Base-by-base conservation (phyloP, 306 rosid genomes). In the Medicago arabica region DNA sequence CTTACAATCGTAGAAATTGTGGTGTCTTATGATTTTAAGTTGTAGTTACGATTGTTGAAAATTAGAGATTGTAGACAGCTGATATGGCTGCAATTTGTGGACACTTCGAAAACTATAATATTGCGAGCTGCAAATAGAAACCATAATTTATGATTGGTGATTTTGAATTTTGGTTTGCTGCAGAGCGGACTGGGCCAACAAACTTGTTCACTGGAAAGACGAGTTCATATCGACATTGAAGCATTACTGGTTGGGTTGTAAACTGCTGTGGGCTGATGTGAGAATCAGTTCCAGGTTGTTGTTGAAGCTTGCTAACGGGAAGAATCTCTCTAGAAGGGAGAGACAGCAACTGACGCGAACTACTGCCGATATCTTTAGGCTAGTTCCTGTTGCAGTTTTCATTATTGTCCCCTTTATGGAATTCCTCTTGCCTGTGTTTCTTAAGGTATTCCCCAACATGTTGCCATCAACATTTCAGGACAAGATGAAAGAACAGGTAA, bases 171-270 rank as follows among this genome's bases (percentile, higher is more conserved):
- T 67, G 76, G 47, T 82, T 80, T 75, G 23, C 72, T 83, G 77
- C 71, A 95, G 98, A 85, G 91, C 86, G 82, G 98, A 94, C 76
- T 94, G 98, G 98, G 93, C 96, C 3, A 92, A 90, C 75, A 92
- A 92, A 80, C 89, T 92, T 23, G 78, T 83, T 58, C 89, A 92
- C 70, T 95, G 96, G 97, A 95, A 90, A 55, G 90, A 72, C 46
- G 97, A 90, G 71, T 79, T 95, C 55, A 71, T 85, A 8, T 89
- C 97, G 0, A 92, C 97, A 0, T 67, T 90, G 80, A 91, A 91
- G 80, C 98, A 94, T 89, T 94, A 94, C 69, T 91, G 97, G 98
- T 76, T 92, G 85, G 98, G 98, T 73, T 81, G 77, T 34, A 95
- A 95, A 87, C 92, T 95, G 63, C 78, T 92, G 19, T 91, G 95